phyloP scores from a whole-genome alignment of 202 grass and related monocot species.

The Digitaria exilis region DNA sequence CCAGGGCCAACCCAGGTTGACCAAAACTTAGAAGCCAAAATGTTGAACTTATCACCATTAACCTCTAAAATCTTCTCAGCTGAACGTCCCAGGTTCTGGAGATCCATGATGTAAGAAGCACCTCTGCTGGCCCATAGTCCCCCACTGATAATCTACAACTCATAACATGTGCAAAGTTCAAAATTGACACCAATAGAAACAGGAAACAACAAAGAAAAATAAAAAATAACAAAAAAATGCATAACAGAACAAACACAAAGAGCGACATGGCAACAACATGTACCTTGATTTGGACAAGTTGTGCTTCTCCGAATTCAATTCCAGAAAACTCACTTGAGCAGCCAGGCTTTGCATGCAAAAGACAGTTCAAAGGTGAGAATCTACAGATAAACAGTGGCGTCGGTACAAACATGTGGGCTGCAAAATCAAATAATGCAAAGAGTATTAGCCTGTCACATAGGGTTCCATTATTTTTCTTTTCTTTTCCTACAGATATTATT shows the following conservation, averaged over 20 bases:
- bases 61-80: slow-evolving; percentile 74
- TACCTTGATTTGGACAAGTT: slow-evolving; percentile 99
- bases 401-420: neutral
- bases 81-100: slow-evolving; percentile 58
- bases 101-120: slow-evolving; percentile 63
- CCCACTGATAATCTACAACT: slow-evolving; percentile 76
- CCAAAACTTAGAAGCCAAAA: slow-evolving; percentile 91
- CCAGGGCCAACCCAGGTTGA: slow-evolving; percentile 90
- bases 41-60: slow-evolving; percentile 76
- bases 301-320: slow-evolving; percentile 86
- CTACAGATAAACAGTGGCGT: slow-evolving; percentile 25
- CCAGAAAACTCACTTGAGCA: slow-evolving; percentile 87
- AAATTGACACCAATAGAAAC: slow-evolving; percentile 17
- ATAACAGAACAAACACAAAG: neutral
- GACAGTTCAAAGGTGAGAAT: slow-evolving; percentile 32
- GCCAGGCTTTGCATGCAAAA: slow-evolving; percentile 76
- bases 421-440: slow-evolving; percentile 9
- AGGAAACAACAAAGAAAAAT: neutral
- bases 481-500: neutral
- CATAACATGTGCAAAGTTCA: slow-evolving; percentile 13
- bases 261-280: neutral
- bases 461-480: neutral
- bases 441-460: neutral
- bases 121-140: slow-evolving; percentile 80
- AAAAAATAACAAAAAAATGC: neutral